These are phyloP conservation scores for Beauveria scarabaeidicola DNA, from an alignment of 2,329 filamentous ascomycete species.

Conservation along the genomic window DNA sequence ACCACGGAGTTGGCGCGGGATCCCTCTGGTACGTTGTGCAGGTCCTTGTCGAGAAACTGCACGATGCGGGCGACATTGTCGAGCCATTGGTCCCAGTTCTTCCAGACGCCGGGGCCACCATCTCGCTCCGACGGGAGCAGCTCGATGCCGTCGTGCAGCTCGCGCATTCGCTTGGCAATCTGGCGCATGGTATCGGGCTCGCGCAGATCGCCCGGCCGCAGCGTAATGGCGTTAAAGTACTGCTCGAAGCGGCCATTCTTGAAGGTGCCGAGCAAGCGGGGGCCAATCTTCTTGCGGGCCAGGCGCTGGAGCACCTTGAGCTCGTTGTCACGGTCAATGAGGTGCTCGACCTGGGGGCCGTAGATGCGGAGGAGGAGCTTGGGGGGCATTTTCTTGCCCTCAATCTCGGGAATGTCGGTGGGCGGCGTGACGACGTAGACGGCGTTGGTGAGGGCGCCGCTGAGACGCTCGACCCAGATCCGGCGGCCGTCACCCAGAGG, in stretches of 20 bases:
- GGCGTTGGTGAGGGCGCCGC: slow-evolving; percentile 90
- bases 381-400: slow-evolving; percentile 37
- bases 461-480: slow-evolving; percentile 67
- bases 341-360: slow-evolving; percentile 86
- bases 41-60: slow-evolving; percentile 48
- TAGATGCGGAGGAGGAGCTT: slow-evolving; percentile 89
- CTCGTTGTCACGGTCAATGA: slow-evolving; percentile 90
- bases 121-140: slow-evolving; percentile 69
- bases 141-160: slow-evolving; percentile 89
- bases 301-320: slow-evolving; percentile 77
- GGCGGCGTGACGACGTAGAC: slow-evolving; percentile 92
- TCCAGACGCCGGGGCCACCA: slow-evolving; percentile 74
- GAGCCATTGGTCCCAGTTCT: slow-evolving; percentile 93
- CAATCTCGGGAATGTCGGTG: slow-evolving; percentile 40
- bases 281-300: slow-evolving; percentile 86
- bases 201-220: slow-evolving; percentile 69
- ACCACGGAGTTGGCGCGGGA: slow-evolving; percentile 20
- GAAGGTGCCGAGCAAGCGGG: slow-evolving; percentile 84
- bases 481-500: slow-evolving; percentile 60
- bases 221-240: slow-evolving; percentile 75
- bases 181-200: slow-evolving; percentile 77
- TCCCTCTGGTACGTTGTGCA: slow-evolving; percentile 32
- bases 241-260: slow-evolving; percentile 93
- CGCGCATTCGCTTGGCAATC: slow-evolving; percentile 95
- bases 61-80: slow-evolving; percentile 54